Conservation (phyloP, 2,329 filamentous ascomycete genomes). For the Apiospora aurea region DNA sequence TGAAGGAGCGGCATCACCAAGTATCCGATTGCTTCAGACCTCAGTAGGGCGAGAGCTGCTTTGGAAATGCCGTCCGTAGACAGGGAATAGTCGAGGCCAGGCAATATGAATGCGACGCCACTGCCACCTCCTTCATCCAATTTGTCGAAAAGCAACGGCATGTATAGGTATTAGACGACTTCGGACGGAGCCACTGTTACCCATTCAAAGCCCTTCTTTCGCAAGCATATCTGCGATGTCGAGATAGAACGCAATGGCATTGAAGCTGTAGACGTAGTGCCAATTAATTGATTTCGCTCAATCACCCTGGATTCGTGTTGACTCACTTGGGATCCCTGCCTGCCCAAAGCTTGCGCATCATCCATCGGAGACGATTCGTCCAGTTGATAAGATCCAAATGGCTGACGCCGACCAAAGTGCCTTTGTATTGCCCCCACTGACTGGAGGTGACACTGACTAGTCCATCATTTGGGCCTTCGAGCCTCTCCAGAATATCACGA, state of each 20-base stretch:
- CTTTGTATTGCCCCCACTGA: constrained; percentile 69
- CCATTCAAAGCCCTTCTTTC: constrained; percentile 60
- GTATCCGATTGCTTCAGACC: too few species aligned
- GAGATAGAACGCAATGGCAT: constrained; percentile 72
- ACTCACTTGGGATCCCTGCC: constrained; percentile 61
- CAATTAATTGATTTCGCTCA: constrained; percentile 24
- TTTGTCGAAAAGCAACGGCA: neutral
- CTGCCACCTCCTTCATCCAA: neutral
- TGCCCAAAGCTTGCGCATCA: constrained; percentile 57
- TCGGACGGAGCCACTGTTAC: neutral
- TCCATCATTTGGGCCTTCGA: constrained; percentile 69
- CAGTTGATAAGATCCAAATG: constrained; percentile 74
- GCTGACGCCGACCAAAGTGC: constrained; percentile 66
- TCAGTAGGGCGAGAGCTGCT: too few species aligned
- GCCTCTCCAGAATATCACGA: constrained; percentile 54
- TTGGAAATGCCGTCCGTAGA: too few species aligned
- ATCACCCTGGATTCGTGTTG: neutral
- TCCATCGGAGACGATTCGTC: constrained; percentile 67
- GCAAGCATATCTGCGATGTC: constrained; percentile 75
- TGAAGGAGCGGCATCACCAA: too few species aligned
- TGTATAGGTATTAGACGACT: neutral
- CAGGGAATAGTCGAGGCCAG: neutral
- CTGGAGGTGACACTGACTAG: constrained; percentile 71
- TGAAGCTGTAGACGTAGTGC: constrained; percentile 55
- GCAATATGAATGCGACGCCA: too few species aligned